phyloP scores from a whole-genome alignment of 2,329 filamentous ascomycete genomes.

The Proliferodiscus dingleyae region DNA sequence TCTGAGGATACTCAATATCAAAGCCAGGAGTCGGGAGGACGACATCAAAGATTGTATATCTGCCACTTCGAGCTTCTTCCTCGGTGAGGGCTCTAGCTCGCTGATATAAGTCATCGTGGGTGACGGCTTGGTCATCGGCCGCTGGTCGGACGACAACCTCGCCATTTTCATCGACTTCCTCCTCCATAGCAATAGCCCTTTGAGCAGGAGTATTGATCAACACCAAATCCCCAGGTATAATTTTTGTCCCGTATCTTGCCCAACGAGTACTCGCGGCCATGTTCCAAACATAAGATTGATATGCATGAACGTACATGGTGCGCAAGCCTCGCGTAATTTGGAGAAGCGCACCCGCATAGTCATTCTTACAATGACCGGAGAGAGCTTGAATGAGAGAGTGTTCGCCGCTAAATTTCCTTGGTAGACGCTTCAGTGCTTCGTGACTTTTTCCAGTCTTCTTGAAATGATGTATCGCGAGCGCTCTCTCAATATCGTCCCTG shows the following conservation, averaged over 20 bases:
- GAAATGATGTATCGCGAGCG: conserved; percentile 74
- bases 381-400: conserved; percentile 69
- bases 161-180: conserved; percentile 35
- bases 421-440: conserved; percentile 63
- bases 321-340: conserved; percentile 76
- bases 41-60: conserved; percentile 78
- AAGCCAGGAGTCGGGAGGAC: conserved; percentile 91
- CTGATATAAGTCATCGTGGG: conserved; percentile 52
- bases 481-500: conserved; percentile 73
- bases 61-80: conserved; percentile 72
- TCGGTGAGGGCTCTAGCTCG: conserved; percentile 70
- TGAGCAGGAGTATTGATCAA: conserved; percentile 22
- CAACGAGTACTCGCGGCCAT: conserved; percentile 75
- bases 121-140: conserved; percentile 49
- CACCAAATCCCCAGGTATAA: conserved; percentile 76
- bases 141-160: conserved; percentile 47
- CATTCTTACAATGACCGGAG: conserved; percentile 47
- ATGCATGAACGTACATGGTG: conserved; percentile 95
- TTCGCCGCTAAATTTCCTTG: conserved; percentile 79
- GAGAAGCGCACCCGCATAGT: conserved; percentile 77
- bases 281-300: conserved; percentile 95
- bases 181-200: conserved; percentile 10
- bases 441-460: conserved; percentile 52
- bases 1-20: conserved; percentile 80
- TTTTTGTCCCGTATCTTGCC: conserved; percentile 64